Evolutionary conservation across 495 filamentous ascomycete genomes (phyloP).

Genomic region (Penicillium canariense): DNA sequence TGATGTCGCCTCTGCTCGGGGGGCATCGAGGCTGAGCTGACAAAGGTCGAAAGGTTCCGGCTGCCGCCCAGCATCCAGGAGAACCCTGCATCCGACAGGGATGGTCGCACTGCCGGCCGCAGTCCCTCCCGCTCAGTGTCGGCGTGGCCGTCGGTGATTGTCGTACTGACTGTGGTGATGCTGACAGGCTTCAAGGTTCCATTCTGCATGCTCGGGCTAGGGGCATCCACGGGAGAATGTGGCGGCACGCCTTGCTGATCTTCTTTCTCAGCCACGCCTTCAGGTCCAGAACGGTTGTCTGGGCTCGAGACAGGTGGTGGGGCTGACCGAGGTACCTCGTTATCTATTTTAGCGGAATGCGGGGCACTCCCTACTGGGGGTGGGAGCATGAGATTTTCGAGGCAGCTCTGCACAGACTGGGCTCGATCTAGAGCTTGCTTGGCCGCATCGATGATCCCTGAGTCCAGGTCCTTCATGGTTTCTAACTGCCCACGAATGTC

Average conservation of each 20-base stretch:
- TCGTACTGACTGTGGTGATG: conserved; percentile 7
- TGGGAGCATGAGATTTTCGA: conserved; percentile 64
- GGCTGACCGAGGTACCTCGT: conserved; percentile 10
- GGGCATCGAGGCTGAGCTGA: conserved; percentile 46
- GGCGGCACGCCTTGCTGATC: conserved; percentile 6
- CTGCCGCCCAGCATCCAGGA: conserved; percentile 88
- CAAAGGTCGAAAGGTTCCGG: conserved; percentile 47
- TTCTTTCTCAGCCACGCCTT: conserved; percentile 1
- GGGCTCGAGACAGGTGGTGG: conserved; percentile 5
- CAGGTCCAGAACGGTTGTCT: not conserved
- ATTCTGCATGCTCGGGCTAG: conserved; percentile 11
- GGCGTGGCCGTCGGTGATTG: conserved; percentile 7
- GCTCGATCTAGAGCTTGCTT: conserved; percentile 64
- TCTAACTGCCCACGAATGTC: conserved; percentile 55
- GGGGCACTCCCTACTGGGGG: conserved; percentile 26
- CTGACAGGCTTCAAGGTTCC: conserved; percentile 10
- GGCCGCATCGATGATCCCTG: conserved; percentile 16
- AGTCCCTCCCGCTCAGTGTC: conserved; percentile 10
- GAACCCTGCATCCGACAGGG: conserved; percentile 80
- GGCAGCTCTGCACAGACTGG: conserved; percentile 73
- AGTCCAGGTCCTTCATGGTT: conserved; percentile 53
- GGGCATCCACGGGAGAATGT: conserved; percentile 2
- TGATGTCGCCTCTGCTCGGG: conserved; percentile 46
- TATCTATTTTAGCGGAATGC: conserved; percentile 5
- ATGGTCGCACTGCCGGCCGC: conserved; percentile 20